These are phyloP conservation scores for Pichia californica DNA, from an alignment of 805 yeast genomes.

Conservation along the genomic window DNA sequence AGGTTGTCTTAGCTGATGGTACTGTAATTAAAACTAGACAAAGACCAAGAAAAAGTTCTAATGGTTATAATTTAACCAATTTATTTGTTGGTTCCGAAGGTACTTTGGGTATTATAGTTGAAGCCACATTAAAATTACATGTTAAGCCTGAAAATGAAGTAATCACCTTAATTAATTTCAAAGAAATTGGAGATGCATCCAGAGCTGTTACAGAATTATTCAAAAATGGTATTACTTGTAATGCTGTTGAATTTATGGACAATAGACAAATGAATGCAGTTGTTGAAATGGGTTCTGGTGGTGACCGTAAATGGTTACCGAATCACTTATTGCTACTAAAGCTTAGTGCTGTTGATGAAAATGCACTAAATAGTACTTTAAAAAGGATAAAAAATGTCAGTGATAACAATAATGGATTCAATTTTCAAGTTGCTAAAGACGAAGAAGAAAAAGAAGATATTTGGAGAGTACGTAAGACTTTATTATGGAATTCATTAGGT, in stretches of 20 bases:
- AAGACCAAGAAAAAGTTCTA: constrained; percentile 71
- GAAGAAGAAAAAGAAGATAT: constrained; percentile 59
- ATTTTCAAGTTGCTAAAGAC: constrained; percentile 57
- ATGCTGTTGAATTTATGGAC: constrained; percentile 73
- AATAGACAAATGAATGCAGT: constrained; percentile 65
- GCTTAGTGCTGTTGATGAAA: constrained; percentile 45
- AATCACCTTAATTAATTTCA: constrained; percentile 65
- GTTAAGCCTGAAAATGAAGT: constrained; percentile 59
- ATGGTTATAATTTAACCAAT: constrained; percentile 76
- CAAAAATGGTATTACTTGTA: constrained; percentile 56
- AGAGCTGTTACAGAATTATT: constrained; percentile 58
- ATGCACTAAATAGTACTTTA: constrained; percentile 35
- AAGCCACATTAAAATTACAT: constrained; percentile 64
- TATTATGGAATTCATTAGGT: constrained; percentile 58
- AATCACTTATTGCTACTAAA: constrained; percentile 47
- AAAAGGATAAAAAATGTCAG: constrained; percentile 46
- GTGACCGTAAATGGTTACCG: constrained; percentile 26
- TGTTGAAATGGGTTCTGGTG: constrained; percentile 39
- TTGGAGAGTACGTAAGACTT: constrained; percentile 73
- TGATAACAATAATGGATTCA: constrained; percentile 41
- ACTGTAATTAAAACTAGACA: constrained; percentile 66
- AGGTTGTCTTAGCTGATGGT: constrained; percentile 78
- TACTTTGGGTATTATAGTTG: constrained; percentile 71
- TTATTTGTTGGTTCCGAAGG: constrained; percentile 75
- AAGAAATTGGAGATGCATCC: constrained; percentile 64